Conservation (phyloP, 495 filamentous ascomycete species). For the Podospora appendiculata region DNA sequence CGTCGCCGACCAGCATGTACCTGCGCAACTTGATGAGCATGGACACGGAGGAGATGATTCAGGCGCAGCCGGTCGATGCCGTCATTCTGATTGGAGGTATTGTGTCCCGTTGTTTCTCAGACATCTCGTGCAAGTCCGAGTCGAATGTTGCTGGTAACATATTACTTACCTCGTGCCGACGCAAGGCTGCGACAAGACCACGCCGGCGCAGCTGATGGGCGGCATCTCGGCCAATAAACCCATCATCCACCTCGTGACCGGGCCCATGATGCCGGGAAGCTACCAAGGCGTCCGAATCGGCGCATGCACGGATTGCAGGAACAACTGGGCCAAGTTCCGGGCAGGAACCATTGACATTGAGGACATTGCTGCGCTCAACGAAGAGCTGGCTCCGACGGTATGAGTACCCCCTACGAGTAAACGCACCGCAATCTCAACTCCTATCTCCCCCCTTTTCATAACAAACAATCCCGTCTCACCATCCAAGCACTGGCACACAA, state of each 20-base stretch:
- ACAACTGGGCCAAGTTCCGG: slow-evolving; percentile 58
- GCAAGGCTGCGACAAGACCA: slow-evolving; percentile 59
- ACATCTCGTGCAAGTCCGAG: no score
- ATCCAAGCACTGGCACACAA: no score
- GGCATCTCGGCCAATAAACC: slow-evolving; percentile 64
- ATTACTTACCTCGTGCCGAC: not conserved
- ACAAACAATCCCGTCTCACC: no score
- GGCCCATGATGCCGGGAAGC: slow-evolving; percentile 61
- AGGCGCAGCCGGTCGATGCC: slow-evolving; percentile 55
- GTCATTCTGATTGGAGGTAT: slow-evolving; percentile 58
- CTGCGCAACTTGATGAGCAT: slow-evolving; percentile 62
- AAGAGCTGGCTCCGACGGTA: slow-evolving; percentile 59
- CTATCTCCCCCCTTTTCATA: no score
- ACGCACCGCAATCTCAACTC: no score
- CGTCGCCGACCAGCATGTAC: slow-evolving; percentile 61
- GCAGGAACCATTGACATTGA: slow-evolving; percentile 56
- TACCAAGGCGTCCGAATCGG: slow-evolving; percentile 51
- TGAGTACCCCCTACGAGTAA: slow-evolving; percentile 4
- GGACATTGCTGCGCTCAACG: slow-evolving; percentile 57
- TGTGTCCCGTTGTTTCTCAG: not conserved
- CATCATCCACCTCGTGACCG: slow-evolving; percentile 53
- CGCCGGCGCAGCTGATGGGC: slow-evolving; percentile 62
- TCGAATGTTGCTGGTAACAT: no score
- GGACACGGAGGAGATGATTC: slow-evolving; percentile 67
- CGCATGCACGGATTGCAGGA: slow-evolving; percentile 60